Evolutionary conservation across 805 yeast genomes (phyloP), one percentile per base, ranked within the genome.

Genomic region (Monosporozyma unispora): DNA sequence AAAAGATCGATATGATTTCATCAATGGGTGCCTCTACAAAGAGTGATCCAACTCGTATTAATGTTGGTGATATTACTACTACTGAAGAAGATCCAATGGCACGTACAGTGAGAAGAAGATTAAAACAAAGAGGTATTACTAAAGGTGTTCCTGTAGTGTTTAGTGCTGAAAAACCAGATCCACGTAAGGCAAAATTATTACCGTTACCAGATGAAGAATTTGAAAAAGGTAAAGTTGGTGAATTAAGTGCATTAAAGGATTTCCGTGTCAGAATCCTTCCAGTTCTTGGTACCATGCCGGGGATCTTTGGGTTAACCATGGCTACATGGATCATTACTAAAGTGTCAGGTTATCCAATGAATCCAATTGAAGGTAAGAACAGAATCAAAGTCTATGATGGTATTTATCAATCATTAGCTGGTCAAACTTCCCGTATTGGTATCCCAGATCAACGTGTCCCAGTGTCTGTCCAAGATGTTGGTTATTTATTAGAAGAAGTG

Each of bases 1-100:
- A 79, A 42, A 66, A 74, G 1, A 63, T 91, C 31, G 79, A 78
- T n/a, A 84, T 89, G 29, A 77, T 93, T 38, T 82, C 95, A 4
- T 86, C 96, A 0, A 95, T 95, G 81, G 99, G 99, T 25, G 98
- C 99, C 0, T 96, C 96, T 4, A 84, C 96, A 57, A 93, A 93
- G 66, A 84, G 95, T 47, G 99, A 93, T 63, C 95, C 98, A 11
- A 84, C 97, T 2, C 75, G 98, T 60, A 79, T 93, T 50, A 86
- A 88, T 62, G 76, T 93, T 40, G 89, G 89, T 31, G 99, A 93
- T 67, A 80, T 93, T 48, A 82, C 95, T 31, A 79, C 78, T 47
- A 87, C 99, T 0, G 91, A 86, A 60, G 99, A 93, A 67, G 99
- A 93, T 66, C 93, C 97, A 6, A 72, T 93, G 51, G 87, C 96